Conservation (phyloP, 495 filamentous ascomycete species). For the Trichocladium antarcticum region DNA sequence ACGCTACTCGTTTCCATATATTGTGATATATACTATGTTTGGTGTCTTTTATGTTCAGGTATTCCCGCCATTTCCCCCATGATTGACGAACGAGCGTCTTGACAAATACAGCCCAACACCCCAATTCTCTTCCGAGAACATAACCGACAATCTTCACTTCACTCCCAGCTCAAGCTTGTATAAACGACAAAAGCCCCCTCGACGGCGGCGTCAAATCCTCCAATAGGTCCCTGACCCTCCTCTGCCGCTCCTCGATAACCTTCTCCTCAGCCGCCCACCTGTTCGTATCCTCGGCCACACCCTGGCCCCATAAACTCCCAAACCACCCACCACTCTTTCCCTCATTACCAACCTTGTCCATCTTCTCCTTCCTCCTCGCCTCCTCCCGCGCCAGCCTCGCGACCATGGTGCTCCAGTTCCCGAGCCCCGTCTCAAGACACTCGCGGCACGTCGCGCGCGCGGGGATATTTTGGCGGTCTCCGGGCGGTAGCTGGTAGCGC, state of each 20-base stretch:
- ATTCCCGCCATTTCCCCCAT: not conserved
- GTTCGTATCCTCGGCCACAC: slow-evolving; percentile 16
- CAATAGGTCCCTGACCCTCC: slow-evolving; percentile 34
- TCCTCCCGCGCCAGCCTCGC: slow-evolving; percentile 44
- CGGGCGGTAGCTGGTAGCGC: slow-evolving; percentile 19
- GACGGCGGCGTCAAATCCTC: slow-evolving; percentile 35
- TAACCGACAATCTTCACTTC: too few species aligned
- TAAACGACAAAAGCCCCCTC: slow-evolving; percentile 28
- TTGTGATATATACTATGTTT: too few species aligned
- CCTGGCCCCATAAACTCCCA: slow-evolving; percentile 39
- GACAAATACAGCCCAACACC: not conserved
- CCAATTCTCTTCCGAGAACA: not conserved
- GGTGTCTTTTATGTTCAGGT: too few species aligned
- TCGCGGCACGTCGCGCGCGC: slow-evolving; percentile 52
- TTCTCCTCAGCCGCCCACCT: slow-evolving; percentile 44
- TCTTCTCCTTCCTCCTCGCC: slow-evolving; percentile 27
- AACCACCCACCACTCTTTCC: slow-evolving; percentile 19
- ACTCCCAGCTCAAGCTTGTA: slow-evolving; percentile 24
- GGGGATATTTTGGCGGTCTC: slow-evolving; percentile 1
- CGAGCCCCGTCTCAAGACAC: slow-evolving; percentile 57
- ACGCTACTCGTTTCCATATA: too few species aligned
- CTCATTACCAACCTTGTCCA: not conserved
- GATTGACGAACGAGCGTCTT: not conserved
- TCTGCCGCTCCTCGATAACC: slow-evolving; percentile 39
- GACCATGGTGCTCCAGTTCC: slow-evolving; percentile 69